Conservation (phyloP, 1,284 basidiomycete species). For the Jaminaea rosea region DNA sequence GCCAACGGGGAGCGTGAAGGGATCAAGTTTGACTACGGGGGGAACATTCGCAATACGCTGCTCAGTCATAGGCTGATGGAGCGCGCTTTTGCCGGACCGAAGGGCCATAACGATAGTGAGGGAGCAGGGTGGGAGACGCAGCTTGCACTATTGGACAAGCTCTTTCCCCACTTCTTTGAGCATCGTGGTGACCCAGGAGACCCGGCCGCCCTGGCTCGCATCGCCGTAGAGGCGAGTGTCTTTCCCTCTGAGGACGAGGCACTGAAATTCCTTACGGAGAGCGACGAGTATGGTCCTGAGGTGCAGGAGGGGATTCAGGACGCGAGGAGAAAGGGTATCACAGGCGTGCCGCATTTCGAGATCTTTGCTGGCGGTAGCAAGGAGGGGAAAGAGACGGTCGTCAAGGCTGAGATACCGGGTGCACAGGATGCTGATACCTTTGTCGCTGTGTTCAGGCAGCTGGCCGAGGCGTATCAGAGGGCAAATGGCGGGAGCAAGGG, state of each 20-base stretch:
- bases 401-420: not conserved
- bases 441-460: not conserved
- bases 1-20: not conserved
- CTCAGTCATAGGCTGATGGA: not conserved
- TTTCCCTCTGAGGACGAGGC: not conserved
- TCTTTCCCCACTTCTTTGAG: conserved; percentile 1
- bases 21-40: not conserved
- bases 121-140: not conserved
- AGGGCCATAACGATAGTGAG: too few relatives aligned
- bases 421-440: not conserved
- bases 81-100: not conserved
- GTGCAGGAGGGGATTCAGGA: not conserved
- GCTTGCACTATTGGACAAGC: not conserved
- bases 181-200: not conserved
- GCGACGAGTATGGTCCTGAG: not conserved
- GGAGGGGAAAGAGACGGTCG: not conserved
- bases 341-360: not conserved
- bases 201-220: not conserved
- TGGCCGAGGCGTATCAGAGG: not conserved
- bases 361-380: not conserved
- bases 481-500: too few relatives aligned
- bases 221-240: not conserved
- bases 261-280: not conserved
- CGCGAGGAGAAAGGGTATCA: not conserved
- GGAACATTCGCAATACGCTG: not conserved